These are phyloP conservation scores for Phytophthora megakarya DNA, from an alignment of 352 stramenopile species.

Conservation along the genomic window DNA sequence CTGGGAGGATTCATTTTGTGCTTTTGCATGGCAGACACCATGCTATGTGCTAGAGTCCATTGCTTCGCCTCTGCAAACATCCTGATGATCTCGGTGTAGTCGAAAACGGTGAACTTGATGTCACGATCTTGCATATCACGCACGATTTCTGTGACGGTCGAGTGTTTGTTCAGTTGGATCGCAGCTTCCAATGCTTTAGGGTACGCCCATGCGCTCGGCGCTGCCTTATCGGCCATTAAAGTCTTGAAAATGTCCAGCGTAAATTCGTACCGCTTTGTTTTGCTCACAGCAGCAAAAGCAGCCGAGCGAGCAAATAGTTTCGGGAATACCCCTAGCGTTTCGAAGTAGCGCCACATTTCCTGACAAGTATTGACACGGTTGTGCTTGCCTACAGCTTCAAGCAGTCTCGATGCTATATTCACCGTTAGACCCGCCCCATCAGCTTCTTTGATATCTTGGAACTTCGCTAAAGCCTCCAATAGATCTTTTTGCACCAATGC, in stretches of 20 bases:
- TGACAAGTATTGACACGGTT: background rate
- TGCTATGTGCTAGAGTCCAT: constrained; percentile 8
- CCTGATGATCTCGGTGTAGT: constrained; percentile 2
- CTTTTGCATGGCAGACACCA: constrained; percentile 17
- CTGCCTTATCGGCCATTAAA: background rate
- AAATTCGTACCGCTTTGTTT: background rate
- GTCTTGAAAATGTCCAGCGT: constrained; percentile 12
- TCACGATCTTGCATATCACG: constrained; percentile 1
- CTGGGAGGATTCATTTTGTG: background rate
- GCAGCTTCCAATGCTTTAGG: constrained; percentile 6
- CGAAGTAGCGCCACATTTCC: constrained; percentile 4
- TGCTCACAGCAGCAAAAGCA: background rate
- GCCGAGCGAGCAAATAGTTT: background rate
- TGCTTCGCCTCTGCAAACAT: constrained; percentile 3
- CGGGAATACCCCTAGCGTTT: background rate
- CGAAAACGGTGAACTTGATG: background rate
- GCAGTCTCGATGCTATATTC: background rate
- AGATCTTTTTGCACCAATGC: background rate
- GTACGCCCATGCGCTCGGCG: constrained; percentile 1
- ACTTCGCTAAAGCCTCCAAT: background rate
- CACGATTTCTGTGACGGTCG: constrained; percentile 7
- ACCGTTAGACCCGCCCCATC: background rate
- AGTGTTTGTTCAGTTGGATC: background rate
- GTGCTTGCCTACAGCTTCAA: background rate
- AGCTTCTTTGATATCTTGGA: background rate